Evolutionary conservation across 2,329 filamentous ascomycete species (phyloP), one percentile per base, ranked within the genome.

Genomic region (Ophiocordyceps polyrhachis-furcata): DNA sequence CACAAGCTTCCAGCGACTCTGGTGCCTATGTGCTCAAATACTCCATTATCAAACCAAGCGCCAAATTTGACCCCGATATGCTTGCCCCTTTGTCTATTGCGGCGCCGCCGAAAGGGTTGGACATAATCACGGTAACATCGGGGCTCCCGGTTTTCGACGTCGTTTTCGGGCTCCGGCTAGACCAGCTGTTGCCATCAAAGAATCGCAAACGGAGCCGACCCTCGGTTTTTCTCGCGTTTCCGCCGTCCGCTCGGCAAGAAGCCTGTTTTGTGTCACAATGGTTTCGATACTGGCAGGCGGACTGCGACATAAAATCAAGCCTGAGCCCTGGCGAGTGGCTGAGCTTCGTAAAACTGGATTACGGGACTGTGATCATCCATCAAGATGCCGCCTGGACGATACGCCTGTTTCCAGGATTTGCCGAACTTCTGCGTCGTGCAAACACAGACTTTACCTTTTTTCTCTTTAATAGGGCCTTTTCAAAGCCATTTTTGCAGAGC

Each of bases 171-270:
- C 51, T 63, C 17, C 54, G 58, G 13, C 64, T 62, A 41, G 48
- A 57, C 12, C 47, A 51, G 9, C 55, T 65, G 1, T 44, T 58
- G 21, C 52, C 57, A 4, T 23, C 29, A 40, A 47, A 37, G 45
- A 14, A 23, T 44, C 23, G 41, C 42, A 48, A 25, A 44, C 48
- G 19, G 49, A 46, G 48, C 8, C 52, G 50, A 23, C 51, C 56
- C 4, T 52, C 49, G 21, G 68, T 74, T 49, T 75, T 67, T 48
- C 53, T 77, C 1, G 57, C 67, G 2, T 75, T 75, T 43, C 70
- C 73, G 1, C 50, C 53, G 0, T 57, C 60, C 2, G 57, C 58
- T 25, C 46, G 50, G 8, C 45, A 57, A 12, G 60, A 63, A 35
- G 58, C 59, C 17, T 49, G 56, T 9, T 59, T 67, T 9, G n/a